Percentiles rank a stretch among this genome's conserved stretches.
Evolutionary conservation across 176 grass and related monocot species (phyloP).

Genomic region (Juncus effusus): DNA sequence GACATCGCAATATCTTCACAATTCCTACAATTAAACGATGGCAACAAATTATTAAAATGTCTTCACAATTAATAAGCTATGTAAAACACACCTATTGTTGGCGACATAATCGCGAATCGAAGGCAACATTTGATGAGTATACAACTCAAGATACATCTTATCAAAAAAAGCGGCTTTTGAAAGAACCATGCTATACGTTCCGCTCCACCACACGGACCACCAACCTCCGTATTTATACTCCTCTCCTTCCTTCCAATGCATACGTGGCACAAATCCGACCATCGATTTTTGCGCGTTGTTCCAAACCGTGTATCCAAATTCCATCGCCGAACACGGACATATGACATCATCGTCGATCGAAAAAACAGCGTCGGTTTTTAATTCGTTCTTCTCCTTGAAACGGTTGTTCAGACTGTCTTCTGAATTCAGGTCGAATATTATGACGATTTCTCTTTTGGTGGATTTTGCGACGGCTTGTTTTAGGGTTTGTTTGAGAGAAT

Average conservation of each 20-base stretch:
- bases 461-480: constrained; percentile 21
- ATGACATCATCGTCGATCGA: constrained; percentile 93
- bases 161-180: constrained; percentile 90
- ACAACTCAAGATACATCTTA: constrained; percentile 59
- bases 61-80: neutral
- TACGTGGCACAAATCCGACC: constrained; percentile 86
- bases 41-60: constrained; percentile 1
- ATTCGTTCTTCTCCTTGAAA: constrained; percentile 61
- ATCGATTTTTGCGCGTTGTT: constrained; percentile 51
- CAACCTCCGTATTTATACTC: constrained; percentile 57
- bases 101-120: constrained; percentile 65
- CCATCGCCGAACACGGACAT: constrained; percentile 60
- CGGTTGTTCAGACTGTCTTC: constrained; percentile 82
- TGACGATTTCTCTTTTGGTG: constrained; percentile 17
- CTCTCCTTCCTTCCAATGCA: constrained; percentile 63
- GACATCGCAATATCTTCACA: constrained; percentile 99
- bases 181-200: constrained; percentile 91
- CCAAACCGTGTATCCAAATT: constrained; percentile 72
- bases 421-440: constrained; percentile 51
- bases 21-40: constrained; percentile 40
- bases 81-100: constrained; percentile 46
- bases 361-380: constrained; percentile 65
- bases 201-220: constrained; percentile 99
- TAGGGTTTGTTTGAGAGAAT: constrained; percentile 31
- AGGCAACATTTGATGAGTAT: constrained; percentile 60